Evolutionary conservation across 148 eudicot genomes (phyloP).

Genomic region (Selenicereus undatus): DNA sequence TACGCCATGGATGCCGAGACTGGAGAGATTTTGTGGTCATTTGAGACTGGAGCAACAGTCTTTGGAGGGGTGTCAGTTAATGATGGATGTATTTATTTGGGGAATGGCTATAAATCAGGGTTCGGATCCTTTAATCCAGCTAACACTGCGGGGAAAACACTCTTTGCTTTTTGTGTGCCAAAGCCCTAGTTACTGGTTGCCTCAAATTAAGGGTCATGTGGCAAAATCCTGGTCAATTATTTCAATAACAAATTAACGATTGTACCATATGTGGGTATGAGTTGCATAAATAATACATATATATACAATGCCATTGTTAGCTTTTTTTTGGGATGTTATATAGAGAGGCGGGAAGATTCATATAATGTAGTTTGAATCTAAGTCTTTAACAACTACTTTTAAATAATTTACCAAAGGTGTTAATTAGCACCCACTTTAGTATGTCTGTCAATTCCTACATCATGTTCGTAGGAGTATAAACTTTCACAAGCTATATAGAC

Average conservation of each 20-base stretch:
- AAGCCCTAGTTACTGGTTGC: not conserved
- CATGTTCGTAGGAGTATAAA: too few species aligned
- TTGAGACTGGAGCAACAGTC: conserved; percentile 48
- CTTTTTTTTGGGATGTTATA: too few species aligned
- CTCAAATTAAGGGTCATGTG: not conserved
- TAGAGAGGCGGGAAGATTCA: too few species aligned
- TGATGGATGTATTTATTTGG: conserved; percentile 49
- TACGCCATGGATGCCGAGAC: conserved; percentile 47
- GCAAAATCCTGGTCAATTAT: not conserved
- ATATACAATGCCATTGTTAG: too few species aligned
- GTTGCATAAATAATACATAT: too few species aligned
- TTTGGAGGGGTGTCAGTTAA: conserved; percentile 49
- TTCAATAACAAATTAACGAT: not conserved
- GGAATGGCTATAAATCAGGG: conserved; percentile 41
- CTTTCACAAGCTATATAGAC: too few species aligned
- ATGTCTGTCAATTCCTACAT: too few species aligned
- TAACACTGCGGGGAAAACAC: conserved; percentile 30
- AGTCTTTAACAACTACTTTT: too few species aligned
- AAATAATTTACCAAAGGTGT: too few species aligned
- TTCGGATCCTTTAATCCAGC: conserved; percentile 25
- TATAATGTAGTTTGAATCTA: too few species aligned
- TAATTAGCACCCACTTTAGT: too few species aligned
- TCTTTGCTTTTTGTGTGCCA: conserved; percentile 40
- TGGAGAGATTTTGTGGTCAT: conserved; percentile 52
- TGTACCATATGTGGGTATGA: too few species aligned